Conservation (phyloP, 495 filamentous ascomycete genomes). For the Ramalina peruviana region DNA sequence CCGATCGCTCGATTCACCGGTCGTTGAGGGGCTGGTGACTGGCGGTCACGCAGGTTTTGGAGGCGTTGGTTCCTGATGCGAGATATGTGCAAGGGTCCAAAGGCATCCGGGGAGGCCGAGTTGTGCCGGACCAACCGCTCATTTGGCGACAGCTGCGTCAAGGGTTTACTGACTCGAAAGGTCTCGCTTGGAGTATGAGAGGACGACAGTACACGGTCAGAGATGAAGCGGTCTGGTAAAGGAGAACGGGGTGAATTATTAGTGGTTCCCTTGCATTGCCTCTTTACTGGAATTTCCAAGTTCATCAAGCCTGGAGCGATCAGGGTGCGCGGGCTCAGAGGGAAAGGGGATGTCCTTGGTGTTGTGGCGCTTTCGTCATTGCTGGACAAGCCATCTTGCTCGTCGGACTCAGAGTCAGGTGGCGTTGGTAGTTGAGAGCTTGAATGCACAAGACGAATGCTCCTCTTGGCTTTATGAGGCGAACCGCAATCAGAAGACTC, state of each 20-base stretch:
- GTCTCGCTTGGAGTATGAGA: slow-evolving; percentile 31
- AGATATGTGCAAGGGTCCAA: slow-evolving; percentile 30
- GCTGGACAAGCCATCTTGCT: neutral
- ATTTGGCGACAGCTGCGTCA: slow-evolving; percentile 40
- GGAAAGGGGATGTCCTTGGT: slow-evolving; percentile 3
- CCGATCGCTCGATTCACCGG: slow-evolving; percentile 7
- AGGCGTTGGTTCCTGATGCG: neutral
- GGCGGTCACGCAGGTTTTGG: neutral
- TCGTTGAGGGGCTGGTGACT: neutral
- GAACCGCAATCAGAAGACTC: neutral
- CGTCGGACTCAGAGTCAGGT: neutral
- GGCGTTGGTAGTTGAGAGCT: neutral
- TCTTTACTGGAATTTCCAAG: neutral
- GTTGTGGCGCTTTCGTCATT: neutral
- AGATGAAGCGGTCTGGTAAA: slow-evolving; percentile 58
- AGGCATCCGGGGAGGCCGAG: slow-evolving; percentile 48
- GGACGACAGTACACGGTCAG: slow-evolving; percentile 29
- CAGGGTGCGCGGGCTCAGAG: slow-evolving; percentile 6
- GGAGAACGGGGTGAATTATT: slow-evolving; percentile 1
- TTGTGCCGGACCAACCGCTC: slow-evolving; percentile 50
- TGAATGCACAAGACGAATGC: neutral
- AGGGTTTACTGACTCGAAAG: slow-evolving; percentile 51
- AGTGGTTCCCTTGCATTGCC: slow-evolving; percentile 3
- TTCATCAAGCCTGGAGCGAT: neutral
- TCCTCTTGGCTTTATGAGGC: neutral